Base-by-base conservation (phyloP, 495 filamentous ascomycete genomes). In the Chlorociboria aeruginascens region DNA sequence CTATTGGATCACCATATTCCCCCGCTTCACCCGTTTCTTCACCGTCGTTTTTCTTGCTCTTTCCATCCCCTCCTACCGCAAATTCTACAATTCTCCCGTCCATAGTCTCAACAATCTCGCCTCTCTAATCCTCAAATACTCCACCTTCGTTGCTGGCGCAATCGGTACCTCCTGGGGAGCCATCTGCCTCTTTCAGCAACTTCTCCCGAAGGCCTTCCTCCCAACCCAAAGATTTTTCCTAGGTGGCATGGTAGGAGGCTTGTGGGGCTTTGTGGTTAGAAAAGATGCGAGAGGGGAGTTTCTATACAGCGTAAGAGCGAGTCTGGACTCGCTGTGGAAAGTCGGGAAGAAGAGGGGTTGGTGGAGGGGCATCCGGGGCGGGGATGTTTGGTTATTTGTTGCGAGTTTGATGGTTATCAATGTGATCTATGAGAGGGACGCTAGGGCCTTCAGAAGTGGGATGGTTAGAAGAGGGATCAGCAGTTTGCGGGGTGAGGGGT, bases 251-350 rank as follows among this genome's bases (percentile, higher is more conserved):
- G 48, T 93, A 6, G 87, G 82, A 1, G 92, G 92, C 1, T 56
- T 89, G 13, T 95, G 88, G 76, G 84, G 84, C 4, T 78, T 84
- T 59, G 63, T 95, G 10, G 75, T 84, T 52, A 66, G 77, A 20
- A 66, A 69, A 12, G 69, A 76, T 40, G 83, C 81, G 34, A 59
- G 82, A 7, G 64, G 66, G 3, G 76, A 78, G 46, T 85, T 85
- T 61, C 51, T 94, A 52, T 86, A 88, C 53, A 76, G 77, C 37
- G 78, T 81, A 48, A 72, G 89, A 16, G 60, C 79, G 8, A 85
- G 82, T 34, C 66, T 95, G 30, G 84, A 95, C 56, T 82, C 76
- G 32, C 60, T 85, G 37, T 97, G 87, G 87, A 95, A 95, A 69
- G 83, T 94, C 0, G 85, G 89, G 9, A 76, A 80, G 40, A 97